These are phyloP conservation scores for Endocarpon pusillum DNA, from an alignment of 495 filamentous ascomycete genomes.

Conservation along the genomic window DNA sequence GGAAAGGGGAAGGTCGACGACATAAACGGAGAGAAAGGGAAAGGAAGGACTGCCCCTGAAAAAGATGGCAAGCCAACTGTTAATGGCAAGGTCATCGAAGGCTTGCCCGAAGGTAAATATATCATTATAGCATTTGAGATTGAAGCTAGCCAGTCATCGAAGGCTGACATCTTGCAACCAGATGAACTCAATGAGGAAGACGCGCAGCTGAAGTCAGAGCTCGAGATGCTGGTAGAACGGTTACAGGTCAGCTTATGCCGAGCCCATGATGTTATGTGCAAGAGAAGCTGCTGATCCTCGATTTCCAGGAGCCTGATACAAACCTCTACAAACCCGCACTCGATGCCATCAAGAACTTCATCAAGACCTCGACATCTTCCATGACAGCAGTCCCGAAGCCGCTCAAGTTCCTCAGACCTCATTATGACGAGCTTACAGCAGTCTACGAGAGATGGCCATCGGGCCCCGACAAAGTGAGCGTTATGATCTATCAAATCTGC, in stretches of 20 bases:
- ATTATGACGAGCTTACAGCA: slow-evolving; percentile 73
- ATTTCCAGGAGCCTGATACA: slow-evolving; percentile 59
- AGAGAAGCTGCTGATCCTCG: slow-evolving; percentile 6
- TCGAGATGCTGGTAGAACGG: slow-evolving; percentile 95
- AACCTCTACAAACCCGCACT: slow-evolving; percentile 81
- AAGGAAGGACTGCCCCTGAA: slow-evolving; percentile 46
- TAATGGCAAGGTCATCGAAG: slow-evolving; percentile 58
- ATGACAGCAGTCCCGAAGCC: slow-evolving; percentile 99
- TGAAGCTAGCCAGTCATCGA: neutral
- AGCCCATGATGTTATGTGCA: neutral
- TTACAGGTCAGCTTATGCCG: slow-evolving; percentile 63
- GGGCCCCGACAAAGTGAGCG: slow-evolving; percentile 58
- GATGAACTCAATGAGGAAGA: slow-evolving; percentile 97
- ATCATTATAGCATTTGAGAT: neutral
- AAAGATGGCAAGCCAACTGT: slow-evolving; percentile 47
- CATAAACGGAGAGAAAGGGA: slow-evolving; percentile 40
- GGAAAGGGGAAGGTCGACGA: slow-evolving; percentile 81
- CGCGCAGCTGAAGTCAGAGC: slow-evolving; percentile 91
- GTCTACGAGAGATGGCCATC: slow-evolving; percentile 77
- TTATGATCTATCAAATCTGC: neutral
- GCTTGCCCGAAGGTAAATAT: slow-evolving; percentile 36
- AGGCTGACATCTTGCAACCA: slow-evolving; percentile 8
- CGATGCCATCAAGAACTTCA: slow-evolving; percentile 89
- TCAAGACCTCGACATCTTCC: slow-evolving; percentile 96
- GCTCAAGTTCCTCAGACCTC: slow-evolving; percentile 90